These are phyloP conservation scores for Trichodelitschia bisporula DNA, from an alignment of 495 filamentous ascomycete species.

Conservation along the genomic window DNA sequence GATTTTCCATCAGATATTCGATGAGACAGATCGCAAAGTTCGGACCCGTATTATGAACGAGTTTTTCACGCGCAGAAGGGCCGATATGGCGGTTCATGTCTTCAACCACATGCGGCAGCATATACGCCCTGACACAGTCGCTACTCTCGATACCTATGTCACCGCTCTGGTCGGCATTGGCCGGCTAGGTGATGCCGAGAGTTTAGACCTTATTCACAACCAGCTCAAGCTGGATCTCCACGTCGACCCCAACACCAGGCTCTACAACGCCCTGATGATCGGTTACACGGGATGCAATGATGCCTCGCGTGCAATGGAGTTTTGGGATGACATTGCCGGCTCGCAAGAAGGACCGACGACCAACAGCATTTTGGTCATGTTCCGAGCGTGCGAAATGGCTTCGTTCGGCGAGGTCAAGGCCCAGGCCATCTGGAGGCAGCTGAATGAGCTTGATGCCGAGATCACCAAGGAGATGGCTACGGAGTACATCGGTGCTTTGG, in stretches of 20 bases:
- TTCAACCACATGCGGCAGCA: constrained; percentile 78
- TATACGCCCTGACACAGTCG: constrained; percentile 28
- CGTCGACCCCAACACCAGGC: constrained; percentile 46
- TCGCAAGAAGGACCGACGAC: constrained; percentile 65
- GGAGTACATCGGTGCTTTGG: neutral
- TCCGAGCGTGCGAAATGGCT: constrained; percentile 62
- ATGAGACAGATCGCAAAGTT: constrained; percentile 34
- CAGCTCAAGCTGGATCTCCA: constrained; percentile 74
- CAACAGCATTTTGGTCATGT: constrained; percentile 48
- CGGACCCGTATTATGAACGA: constrained; percentile 53
- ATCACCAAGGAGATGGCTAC: neutral
- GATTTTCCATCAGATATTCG: constrained; percentile 51
- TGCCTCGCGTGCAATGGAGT: constrained; percentile 36
- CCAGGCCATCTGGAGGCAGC: neutral
- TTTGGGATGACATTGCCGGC: constrained; percentile 58
- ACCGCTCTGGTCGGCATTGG: constrained; percentile 55
- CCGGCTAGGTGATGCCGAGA: constrained; percentile 31
- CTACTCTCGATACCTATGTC: constrained; percentile 55
- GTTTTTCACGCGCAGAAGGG: constrained; percentile 52
- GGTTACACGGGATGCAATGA: constrained; percentile 47
- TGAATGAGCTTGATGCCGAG: neutral
- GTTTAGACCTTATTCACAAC: constrained; percentile 54
- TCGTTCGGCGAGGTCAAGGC: no score
- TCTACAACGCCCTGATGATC: constrained; percentile 68
- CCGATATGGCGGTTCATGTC: constrained; percentile 60